These are phyloP conservation scores for Jaenimonas drosophilae DNA, from an alignment of 208 protist species.

Conservation along the genomic window DNA sequence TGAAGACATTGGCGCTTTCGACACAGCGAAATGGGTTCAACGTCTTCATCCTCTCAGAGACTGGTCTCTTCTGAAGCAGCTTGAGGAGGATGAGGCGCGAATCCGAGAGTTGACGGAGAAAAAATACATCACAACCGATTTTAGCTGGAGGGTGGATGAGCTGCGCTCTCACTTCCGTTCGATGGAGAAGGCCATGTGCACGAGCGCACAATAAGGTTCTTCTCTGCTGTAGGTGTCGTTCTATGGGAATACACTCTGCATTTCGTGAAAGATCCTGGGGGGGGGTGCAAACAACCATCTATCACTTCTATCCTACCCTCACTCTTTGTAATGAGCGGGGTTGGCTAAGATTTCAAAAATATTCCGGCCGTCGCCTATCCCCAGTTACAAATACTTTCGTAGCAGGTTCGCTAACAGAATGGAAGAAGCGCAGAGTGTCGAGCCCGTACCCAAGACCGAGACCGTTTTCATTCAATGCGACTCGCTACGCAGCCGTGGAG, in stretches of 20 bases:
- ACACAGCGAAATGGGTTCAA: slow-evolving; percentile 78
- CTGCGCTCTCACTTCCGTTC: slow-evolving; percentile 58
- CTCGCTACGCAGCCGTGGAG: slow-evolving; percentile 38
- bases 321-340: too few relatives aligned
- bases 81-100: slow-evolving; percentile 80
- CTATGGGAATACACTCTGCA: too few relatives aligned
- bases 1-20: slow-evolving; percentile 72
- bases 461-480: slow-evolving; percentile 67
- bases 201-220: too few relatives aligned
- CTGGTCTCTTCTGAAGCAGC: slow-evolving; percentile 72
- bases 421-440: too few relatives aligned
- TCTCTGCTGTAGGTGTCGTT: too few relatives aligned
- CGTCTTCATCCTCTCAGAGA: slow-evolving; percentile 68
- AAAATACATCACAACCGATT: slow-evolving; percentile 66
- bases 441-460: neutral
- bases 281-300: too few relatives aligned
- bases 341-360: too few relatives aligned
- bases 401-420: too few relatives aligned
- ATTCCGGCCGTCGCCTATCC: too few relatives aligned
- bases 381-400: too few relatives aligned
- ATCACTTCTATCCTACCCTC: too few relatives aligned
- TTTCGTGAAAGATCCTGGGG: too few relatives aligned
- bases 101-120: slow-evolving; percentile 64
- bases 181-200: slow-evolving; percentile 31
- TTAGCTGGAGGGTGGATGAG: slow-evolving; percentile 71